phyloP scores from a whole-genome alignment of 345 rosid species.

The Zanthoxylum bungeanum region DNA sequence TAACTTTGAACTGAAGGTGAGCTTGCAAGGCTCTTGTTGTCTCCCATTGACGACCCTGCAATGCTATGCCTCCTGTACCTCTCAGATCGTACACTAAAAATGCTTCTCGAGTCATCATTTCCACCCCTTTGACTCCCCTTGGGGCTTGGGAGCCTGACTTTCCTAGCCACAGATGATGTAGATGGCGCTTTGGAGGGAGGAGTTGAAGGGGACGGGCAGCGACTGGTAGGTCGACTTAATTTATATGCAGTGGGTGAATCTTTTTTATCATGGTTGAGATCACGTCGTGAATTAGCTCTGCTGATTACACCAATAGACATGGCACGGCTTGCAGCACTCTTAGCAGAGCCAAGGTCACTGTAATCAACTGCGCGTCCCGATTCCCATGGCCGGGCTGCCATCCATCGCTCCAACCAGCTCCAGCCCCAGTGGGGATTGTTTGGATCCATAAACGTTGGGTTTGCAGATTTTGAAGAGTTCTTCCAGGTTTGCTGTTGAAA shows the following conservation, averaged over 20 bases:
- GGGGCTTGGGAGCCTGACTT: constrained; percentile 42
- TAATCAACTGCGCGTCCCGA: constrained; percentile 36
- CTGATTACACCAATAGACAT: constrained; percentile 47
- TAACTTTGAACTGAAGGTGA: constrained; percentile 63
- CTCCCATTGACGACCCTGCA: constrained; percentile 59
- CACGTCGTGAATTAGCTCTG: constrained; percentile 37
- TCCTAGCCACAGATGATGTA: constrained; percentile 32
- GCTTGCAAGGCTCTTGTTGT: constrained; percentile 70
- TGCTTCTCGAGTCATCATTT: constrained; percentile 65
- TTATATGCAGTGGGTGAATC: constrained; percentile 41
- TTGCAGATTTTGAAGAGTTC: constrained; percentile 43
- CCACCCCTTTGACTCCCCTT: constrained; percentile 42
- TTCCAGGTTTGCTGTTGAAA: constrained; percentile 57
- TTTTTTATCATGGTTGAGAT: constrained; percentile 28
- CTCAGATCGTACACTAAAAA: constrained; percentile 55
- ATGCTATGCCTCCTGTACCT: constrained; percentile 70
- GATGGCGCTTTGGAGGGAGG: constrained; percentile 43
- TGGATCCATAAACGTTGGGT: constrained; percentile 63
- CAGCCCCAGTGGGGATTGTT: constrained; percentile 89
- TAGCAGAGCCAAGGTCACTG: constrained; percentile 56
- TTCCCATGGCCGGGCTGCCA: constrained; percentile 84
- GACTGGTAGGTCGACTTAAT: constrained; percentile 35
- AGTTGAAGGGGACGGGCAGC: constrained; percentile 49
- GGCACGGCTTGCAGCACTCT: constrained; percentile 47
- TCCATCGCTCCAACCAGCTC: constrained; percentile 99